phyloP scores from a whole-genome alignment of 176 grass and related monocot genomes.

The Eragrostis nindensis region DNA sequence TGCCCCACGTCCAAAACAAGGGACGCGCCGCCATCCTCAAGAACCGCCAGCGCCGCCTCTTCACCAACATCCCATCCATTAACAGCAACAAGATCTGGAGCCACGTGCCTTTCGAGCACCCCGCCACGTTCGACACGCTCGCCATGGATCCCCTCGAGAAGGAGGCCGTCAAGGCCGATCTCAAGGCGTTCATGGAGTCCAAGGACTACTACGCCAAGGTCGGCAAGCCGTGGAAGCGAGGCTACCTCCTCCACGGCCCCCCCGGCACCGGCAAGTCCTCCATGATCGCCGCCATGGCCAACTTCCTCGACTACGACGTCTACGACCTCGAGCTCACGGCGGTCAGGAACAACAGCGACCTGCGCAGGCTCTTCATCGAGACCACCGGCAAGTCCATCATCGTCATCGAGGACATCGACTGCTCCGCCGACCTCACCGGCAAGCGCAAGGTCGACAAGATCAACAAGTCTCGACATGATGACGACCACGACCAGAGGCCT shows the following conservation, averaged over 20 bases:
- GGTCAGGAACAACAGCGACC: constrained; percentile 62
- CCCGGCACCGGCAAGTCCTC: constrained; percentile 48
- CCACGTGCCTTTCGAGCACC: constrained; percentile 23
- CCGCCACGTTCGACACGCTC: constrained; percentile 52
- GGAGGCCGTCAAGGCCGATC: too few relatives aligned
- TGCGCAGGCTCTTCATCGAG: constrained; percentile 59
- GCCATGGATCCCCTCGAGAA: constrained; percentile 37
- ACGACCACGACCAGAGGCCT: too few relatives aligned
- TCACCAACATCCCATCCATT: neutral
- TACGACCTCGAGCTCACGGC: constrained; percentile 36
- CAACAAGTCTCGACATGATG: too few relatives aligned
- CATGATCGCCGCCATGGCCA: constrained; percentile 37
- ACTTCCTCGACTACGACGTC: constrained; percentile 25
- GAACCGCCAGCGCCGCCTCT: constrained; percentile 69
- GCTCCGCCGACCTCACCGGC: constrained; percentile 64
- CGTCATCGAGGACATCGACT: constrained; percentile 73
- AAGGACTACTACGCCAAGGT: constrained; percentile 64
- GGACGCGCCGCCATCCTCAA: constrained; percentile 46
- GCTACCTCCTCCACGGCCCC: constrained; percentile 33
- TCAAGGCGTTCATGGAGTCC: constrained; percentile 36
- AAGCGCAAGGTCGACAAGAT: constrained; percentile 59
- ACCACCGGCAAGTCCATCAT: constrained; percentile 64
- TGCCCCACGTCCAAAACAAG: constrained; percentile 22
- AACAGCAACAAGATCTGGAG: too few relatives aligned
- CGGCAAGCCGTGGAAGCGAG: constrained; percentile 39